A percentile compares a stretch with the other conserved stretches of the same genome.
Evolutionary conservation across 73 alveolate species (phyloP).

Genomic region (Tetrahymena borealis): DNA sequence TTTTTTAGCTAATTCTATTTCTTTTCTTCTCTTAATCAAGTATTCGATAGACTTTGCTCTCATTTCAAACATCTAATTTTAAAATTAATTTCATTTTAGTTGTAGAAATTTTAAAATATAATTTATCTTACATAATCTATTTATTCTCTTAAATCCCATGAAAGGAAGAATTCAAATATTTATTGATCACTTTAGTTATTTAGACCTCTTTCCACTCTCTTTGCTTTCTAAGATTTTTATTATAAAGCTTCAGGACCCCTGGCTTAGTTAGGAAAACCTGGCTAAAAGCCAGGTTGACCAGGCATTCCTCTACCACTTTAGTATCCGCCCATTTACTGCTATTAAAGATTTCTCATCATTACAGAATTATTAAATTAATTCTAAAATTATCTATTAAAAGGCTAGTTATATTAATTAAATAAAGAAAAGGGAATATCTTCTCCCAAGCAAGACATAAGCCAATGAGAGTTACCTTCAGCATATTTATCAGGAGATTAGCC

Average conservation of each 20-base stretch:
- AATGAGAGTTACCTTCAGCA: constrained; percentile 78
- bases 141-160: not conserved
- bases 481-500: constrained; percentile 90
- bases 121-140: not conserved
- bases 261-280: too few relatives aligned
- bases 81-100: not conserved
- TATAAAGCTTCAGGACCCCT: too few relatives aligned
- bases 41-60: not conserved
- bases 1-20: not conserved
- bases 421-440: constrained; percentile 44
- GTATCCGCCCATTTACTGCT: not conserved
- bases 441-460: constrained; percentile 67
- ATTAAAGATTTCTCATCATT: not conserved
- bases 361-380: not conserved
- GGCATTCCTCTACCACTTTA: not conserved
- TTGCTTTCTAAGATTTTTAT: not conserved
- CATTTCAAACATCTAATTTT: not conserved
- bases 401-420: not conserved
- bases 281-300: too few relatives aligned
- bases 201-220: not conserved
- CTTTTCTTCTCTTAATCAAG: not conserved
- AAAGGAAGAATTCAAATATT: not conserved
- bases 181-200: not conserved
- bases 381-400: not conserved
- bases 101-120: not conserved